phyloP scores from a whole-genome alignment of 2,329 filamentous ascomycete genomes.

The Verticillium longisporum region DNA sequence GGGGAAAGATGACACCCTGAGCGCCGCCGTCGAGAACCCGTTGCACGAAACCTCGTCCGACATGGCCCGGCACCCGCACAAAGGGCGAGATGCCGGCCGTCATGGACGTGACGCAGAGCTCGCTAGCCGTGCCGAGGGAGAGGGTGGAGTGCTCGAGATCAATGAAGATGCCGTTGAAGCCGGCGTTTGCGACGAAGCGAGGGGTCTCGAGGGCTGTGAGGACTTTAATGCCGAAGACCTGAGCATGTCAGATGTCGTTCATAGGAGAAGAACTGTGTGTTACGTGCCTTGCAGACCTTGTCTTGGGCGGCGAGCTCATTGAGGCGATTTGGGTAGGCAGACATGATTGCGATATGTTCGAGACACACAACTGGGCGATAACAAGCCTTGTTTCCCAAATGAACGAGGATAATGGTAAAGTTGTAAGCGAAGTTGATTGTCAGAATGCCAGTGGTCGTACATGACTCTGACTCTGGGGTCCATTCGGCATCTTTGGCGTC shows the following conservation, averaged over 20 bases:
- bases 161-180: constrained; percentile 25
- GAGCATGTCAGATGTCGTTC: not conserved
- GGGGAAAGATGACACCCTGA: constrained; percentile 19
- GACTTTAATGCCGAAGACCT: not conserved
- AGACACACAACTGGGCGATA: not conserved
- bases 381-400: not conserved
- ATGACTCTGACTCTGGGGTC: not conserved
- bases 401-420: not conserved
- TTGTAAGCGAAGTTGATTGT: not conserved
- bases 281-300: not conserved
- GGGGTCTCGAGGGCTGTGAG: not conserved
- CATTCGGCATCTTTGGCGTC: not conserved
- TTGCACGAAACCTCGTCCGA: constrained; percentile 21
- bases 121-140: constrained; percentile 16
- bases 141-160: constrained; percentile 26
- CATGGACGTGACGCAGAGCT: constrained; percentile 17
- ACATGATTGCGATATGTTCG: not conserved
- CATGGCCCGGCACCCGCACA: constrained; percentile 22
- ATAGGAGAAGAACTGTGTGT: not conserved
- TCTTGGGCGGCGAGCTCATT: not conserved
- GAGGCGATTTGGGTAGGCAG: not conserved
- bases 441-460: not conserved
- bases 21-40: constrained; percentile 23
- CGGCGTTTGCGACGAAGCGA: constrained; percentile 8
- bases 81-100: constrained; percentile 21